A percentile compares a stretch with the other conserved stretches of the same genome.
These are phyloP conservation scores for Curvularia sp. DNA, from an alignment of 2,329 filamentous ascomycete genomes.

Conservation along the genomic window DNA sequence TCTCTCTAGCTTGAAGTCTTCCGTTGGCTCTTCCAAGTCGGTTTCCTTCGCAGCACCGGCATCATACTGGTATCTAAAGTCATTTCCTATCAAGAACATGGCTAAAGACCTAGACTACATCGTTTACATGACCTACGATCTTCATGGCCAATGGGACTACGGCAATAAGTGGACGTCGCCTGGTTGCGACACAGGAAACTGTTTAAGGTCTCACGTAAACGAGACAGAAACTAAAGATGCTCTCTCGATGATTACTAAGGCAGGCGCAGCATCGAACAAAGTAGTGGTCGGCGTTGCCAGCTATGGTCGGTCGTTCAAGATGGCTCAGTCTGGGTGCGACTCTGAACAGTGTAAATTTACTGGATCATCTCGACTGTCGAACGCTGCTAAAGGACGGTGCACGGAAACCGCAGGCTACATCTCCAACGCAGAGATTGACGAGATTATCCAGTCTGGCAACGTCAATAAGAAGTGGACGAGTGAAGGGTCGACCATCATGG, in stretches of 20 bases:
- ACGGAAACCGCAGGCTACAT: conserved; percentile 52
- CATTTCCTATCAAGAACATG: conserved; percentile 28
- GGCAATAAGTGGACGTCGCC: conserved; percentile 38
- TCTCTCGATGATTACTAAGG: conserved; percentile 51
- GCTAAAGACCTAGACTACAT: conserved; percentile 36
- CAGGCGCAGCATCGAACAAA: conserved; percentile 37
- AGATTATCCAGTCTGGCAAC: conserved; percentile 4
- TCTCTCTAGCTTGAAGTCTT: too few species aligned
- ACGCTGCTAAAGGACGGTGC: conserved; percentile 44
- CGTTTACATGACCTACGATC: conserved; percentile 46
- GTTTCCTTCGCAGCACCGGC: too few species aligned
- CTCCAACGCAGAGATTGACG: conserved; percentile 50
- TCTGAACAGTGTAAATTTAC: not conserved
- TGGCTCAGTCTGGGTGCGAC: conserved; percentile 29
- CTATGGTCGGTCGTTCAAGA: conserved; percentile 48
- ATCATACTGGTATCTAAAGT: too few species aligned
- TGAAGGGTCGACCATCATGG: conserved; percentile 20
- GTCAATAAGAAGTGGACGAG: not conserved
- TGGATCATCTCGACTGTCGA: conserved; percentile 21
- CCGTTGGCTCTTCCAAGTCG: too few species aligned
- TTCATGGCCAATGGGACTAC: conserved; percentile 54
- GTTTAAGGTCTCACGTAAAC: conserved; percentile 49
- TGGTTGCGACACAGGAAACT: conserved; percentile 43
- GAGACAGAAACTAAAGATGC: conserved; percentile 46
- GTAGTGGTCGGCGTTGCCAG: conserved; percentile 44